A percentile compares a stretch with the other conserved stretches of the same genome.
Evolutionary conservation across 176 grass and related monocot genomes (phyloP).

Genomic region (Olyra latifolia): DNA sequence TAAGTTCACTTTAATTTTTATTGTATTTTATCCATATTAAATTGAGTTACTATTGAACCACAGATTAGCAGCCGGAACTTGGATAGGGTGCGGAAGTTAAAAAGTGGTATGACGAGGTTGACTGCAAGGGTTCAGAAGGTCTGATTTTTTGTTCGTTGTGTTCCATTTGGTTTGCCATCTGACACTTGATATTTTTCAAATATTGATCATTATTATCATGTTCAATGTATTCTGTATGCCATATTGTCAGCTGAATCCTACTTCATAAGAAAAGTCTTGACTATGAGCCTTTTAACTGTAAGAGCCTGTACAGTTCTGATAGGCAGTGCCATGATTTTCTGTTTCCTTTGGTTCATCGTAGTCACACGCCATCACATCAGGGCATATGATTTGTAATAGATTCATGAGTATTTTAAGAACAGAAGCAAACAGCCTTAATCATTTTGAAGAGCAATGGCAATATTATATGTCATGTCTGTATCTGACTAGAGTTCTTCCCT

Average conservation of each 20-base stretch:
- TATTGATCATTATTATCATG: not conserved
- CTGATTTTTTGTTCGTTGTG: conserved; percentile 8
- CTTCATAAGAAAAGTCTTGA: conserved; percentile 6
- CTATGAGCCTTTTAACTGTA: conserved; percentile 15
- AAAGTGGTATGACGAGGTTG: conserved; percentile 96
- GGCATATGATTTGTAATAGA: not conserved
- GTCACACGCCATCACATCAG: not conserved
- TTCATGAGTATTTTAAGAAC: not conserved
- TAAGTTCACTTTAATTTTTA: not conserved
- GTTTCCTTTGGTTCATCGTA: not conserved
- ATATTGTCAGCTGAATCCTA: not conserved
- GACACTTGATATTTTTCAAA: conserved; percentile 15
- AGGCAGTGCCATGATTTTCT: not conserved
- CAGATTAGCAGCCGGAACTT: conserved; percentile 99
- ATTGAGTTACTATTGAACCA: conserved; percentile 14
- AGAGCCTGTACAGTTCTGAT: not conserved
- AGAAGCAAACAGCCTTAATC: not conserved
- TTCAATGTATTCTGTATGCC: not conserved
- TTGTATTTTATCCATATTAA: conserved; percentile 21
- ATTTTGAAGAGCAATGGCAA: not conserved
- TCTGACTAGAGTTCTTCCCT: not conserved
- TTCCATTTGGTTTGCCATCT: conserved; percentile 21
- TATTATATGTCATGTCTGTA: not conserved
- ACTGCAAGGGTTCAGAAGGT: conserved; percentile 99
- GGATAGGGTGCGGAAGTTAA: conserved; percentile 96